Percentiles rank a stretch among this genome's conserved stretches.
These are phyloP conservation scores for Sclerotinia spermophila DNA, from an alignment of 2,329 filamentous ascomycete genomes.

Conservation along the genomic window DNA sequence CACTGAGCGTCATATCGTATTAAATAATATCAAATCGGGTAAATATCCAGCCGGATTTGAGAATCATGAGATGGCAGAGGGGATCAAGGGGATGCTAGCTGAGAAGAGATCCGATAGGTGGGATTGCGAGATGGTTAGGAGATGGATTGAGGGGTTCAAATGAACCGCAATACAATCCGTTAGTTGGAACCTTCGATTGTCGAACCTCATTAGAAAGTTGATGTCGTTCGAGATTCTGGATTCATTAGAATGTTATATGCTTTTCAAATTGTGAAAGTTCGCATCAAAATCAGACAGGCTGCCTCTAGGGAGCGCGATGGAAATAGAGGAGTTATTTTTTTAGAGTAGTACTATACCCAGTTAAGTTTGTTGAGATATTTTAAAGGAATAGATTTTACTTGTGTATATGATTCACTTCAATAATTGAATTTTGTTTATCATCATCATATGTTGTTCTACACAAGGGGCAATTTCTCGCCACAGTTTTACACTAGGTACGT, in stretches of 20 bases:
- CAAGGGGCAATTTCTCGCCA: not conserved
- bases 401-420: not conserved
- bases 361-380: not conserved
- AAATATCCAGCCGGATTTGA: constrained; percentile 27
- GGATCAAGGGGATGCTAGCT: constrained; percentile 30
- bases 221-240: not conserved
- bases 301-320: not conserved
- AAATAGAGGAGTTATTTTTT: not conserved
- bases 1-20: constrained; percentile 45
- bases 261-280: not conserved
- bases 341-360: not conserved
- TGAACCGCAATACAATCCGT: not conserved
- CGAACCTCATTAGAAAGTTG: not conserved
- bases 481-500: not conserved
- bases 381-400: not conserved
- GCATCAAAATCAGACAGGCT: not conserved
- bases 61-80: constrained; percentile 27
- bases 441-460: not conserved
- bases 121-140: constrained; percentile 25
- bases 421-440: not conserved
- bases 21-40: constrained; percentile 39
- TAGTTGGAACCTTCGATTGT: not conserved
- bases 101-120: constrained; percentile 25
- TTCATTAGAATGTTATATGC: not conserved
- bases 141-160: constrained; percentile 22